phyloP scores from a whole-genome alignment of 2,329 filamentous ascomycete species.

The Fusarium algeriense region DNA sequence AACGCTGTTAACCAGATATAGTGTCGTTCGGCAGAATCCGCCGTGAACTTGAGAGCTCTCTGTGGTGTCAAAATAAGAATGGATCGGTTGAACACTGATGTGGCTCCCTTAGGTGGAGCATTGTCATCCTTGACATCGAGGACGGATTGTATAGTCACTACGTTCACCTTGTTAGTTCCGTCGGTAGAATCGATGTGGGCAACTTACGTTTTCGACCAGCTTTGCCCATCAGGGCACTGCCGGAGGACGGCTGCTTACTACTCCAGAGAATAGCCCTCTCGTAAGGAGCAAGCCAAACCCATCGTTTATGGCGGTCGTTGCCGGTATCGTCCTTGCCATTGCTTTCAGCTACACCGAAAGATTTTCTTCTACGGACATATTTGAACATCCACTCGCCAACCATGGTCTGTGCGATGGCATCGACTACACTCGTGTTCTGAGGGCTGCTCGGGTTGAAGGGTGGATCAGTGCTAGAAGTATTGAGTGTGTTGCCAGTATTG shows the following conservation, averaged over 20 bases:
- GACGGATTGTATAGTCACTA: conserved; percentile 95
- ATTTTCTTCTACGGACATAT: conserved; percentile 87
- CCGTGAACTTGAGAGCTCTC: conserved; percentile 94
- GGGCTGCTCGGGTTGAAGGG: conserved; percentile 64
- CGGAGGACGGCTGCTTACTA: conserved; percentile 93
- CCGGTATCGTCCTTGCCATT: conserved; percentile 77
- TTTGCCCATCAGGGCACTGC: conserved; percentile 91
- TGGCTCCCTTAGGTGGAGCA: conserved; percentile 77
- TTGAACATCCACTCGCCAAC: conserved; percentile 98
- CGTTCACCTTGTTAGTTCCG: conserved; percentile 49
- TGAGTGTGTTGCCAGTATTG: conserved; percentile 66
- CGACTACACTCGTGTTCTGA: conserved; percentile 85
- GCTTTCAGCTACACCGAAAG: conserved; percentile 82
- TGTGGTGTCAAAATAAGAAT: conserved; percentile 95
- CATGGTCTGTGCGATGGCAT: conserved; percentile 98
- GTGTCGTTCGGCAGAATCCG: conserved; percentile 83
- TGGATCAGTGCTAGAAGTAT: conserved; percentile 59
- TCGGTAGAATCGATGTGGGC: conserved; percentile 16
- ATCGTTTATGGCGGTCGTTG: conserved; percentile 89
- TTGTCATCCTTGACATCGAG: conserved; percentile 97
- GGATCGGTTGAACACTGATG: conserved; percentile 84
- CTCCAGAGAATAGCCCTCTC: conserved; percentile 98
- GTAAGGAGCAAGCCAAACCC: conserved; percentile 98
- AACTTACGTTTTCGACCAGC: conserved; percentile 91
- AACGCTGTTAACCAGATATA: conserved; percentile 95